Base-by-base conservation (phyloP, 192 early-diverging fungal genomes). In the Dissophora ornata region DNA sequence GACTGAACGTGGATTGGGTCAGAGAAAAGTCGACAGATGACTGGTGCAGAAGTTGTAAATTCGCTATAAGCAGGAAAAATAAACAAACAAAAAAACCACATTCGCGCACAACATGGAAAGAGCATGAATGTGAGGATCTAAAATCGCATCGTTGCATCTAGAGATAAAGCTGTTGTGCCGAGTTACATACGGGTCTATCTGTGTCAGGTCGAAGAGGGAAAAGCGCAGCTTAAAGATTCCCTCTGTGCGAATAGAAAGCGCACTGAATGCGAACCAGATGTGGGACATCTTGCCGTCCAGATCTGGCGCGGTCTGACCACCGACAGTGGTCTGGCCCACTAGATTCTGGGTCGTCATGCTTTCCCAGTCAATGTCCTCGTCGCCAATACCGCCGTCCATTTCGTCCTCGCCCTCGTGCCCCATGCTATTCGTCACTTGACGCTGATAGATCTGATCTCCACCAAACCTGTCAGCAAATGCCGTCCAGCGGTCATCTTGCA, bases 221-320 rank as follows among this genome's bases (percentile, higher is more conserved):
- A 90, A 90, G 51, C 86, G 81, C 26, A 92, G 73, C 36, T 82
- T 79, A 58, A 92, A 92, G 21, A 57, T 70, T 2, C 90, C 90
- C 78, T 92, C 90, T 1, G 88, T 90, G 30, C 90, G 80, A 32
- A 92, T 83, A 1, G 87, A 89, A 44, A 92, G 70, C 56, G 86
- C 87, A 54, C 88, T 89, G 80, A 92, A 90, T 26, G 90, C 87
- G 56, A 92, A 92, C 58, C 86, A 92, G 30, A 90, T 86, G 44
- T 62, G 44, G 0, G 82, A 84, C 38, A 85, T 70, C 13, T 83
- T 64, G 63, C 85, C 84, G 42, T 90, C 77, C 21, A 85, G 60
- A 69, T 90, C 87, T 60, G 86, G 87, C 10, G 69, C 69, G 3
- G 30, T 33, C 34, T 71, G 69, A 8, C 69, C 69, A 15, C 54